Base-by-base conservation (phyloP, 2,329 filamentous ascomycete species). In the Aureobasidium uvarum region DNA sequence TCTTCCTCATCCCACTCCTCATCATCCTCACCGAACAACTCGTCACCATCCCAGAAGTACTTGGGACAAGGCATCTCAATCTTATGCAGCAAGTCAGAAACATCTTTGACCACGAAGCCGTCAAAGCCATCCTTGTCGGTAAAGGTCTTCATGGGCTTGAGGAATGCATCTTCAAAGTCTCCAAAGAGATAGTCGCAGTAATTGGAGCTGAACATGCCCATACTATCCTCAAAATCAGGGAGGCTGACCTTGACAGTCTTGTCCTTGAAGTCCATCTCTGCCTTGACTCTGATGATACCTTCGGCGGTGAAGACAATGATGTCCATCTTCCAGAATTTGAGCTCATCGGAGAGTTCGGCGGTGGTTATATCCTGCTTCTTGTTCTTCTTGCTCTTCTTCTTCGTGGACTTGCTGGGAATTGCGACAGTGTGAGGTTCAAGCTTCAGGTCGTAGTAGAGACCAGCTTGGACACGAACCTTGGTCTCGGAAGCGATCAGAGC, bases 51-150 rank as follows among this genome's bases (percentile, higher is more conserved):
- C 39, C 55, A 59, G 25, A 45, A 59, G 28, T 45, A 16, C 39
- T 56, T 46, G 7, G 55, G 55, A 16, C 55, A 59, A 46, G 55
- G 55, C 25, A 59, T 33, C 14, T 59, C 55, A 6, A 59, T 23
- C 20, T 36, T 45, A 18, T 23, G 31, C 55, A 46, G 41, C 23
- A 59, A 59, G 16, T 28, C 38, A 28, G 23, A 3, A 11, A 59
- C 16, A 18, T 59, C 39, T 39, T 33, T 36, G 23, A 59, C 1
- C 28, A 14, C 1, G 8, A 45, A 31, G 16, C 55, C 55, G n/a
- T 59, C 55, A 33, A 59, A 59, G 6, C 39, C 39, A 11, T 43
- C 25, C 23, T 46, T 43, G 4, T n/a, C 25, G 8, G 41, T 46
- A 14, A 59, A 46, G 4, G 25, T 10, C 10, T 31, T 59, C 38